phyloP scores from a whole-genome alignment of 495 filamentous ascomycete species.

The Staphylotrichum tortipilum region DNA sequence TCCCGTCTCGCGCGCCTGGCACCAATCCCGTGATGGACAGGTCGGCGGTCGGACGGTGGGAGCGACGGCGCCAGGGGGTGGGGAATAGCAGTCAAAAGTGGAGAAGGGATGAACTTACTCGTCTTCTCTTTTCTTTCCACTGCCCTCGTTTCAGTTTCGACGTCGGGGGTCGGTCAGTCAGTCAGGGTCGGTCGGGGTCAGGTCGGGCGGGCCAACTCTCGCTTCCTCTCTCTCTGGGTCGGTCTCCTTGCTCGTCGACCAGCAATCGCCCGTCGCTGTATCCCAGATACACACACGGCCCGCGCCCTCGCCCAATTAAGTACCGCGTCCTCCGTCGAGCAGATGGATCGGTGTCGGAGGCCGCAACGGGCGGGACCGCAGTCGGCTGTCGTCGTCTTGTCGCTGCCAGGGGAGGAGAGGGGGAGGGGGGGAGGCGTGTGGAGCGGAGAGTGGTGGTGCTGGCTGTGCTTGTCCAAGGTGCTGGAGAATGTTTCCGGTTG shows the following conservation, averaged over 20 bases:
- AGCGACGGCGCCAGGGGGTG: slow-evolving; percentile 6
- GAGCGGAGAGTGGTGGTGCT: too few species aligned
- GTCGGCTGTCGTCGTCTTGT: slow-evolving; percentile 4
- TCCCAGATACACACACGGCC: slow-evolving; percentile 1
- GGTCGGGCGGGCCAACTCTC: too few species aligned
- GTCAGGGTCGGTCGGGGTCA: too few species aligned
- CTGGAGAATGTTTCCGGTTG: slow-evolving; percentile 13
- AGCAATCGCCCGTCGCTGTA: neutral
- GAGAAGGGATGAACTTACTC: slow-evolving; percentile 23
- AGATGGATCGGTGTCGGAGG: neutral
- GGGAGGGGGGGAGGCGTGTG: slow-evolving; percentile 1
- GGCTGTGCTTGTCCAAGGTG: too few species aligned
- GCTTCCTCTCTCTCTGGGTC: too few species aligned
- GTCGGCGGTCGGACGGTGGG: neutral
- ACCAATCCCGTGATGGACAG: neutral
- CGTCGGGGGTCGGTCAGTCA: too few species aligned
- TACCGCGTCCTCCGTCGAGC: too few species aligned
- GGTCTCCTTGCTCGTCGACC: too few species aligned
- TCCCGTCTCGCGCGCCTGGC: too few species aligned
- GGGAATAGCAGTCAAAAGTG: slow-evolving; percentile 21
- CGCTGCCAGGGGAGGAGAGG: neutral
- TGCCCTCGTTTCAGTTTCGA: too few species aligned
- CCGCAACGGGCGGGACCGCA: slow-evolving; percentile 5
- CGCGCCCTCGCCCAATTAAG: neutral
- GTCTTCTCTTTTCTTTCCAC: neutral